phyloP scores from a whole-genome alignment of 495 filamentous ascomycete species.

The Glonium stellatum region DNA sequence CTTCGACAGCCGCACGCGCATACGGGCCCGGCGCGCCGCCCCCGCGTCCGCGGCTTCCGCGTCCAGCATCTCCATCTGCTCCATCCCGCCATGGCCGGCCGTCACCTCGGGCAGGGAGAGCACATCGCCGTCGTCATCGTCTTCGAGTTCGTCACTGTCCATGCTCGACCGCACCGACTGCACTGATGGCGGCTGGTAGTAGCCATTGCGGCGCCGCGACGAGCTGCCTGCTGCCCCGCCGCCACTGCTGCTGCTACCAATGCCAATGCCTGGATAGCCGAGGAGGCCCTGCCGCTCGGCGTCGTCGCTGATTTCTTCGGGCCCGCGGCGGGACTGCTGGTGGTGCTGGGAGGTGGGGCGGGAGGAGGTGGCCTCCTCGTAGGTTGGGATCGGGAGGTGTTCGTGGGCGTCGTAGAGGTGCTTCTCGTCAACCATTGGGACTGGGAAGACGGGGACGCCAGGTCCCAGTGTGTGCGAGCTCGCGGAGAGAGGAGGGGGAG shows the following conservation, averaged over 20 bases:
- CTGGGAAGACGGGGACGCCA: background rate
- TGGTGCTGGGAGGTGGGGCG: conserved; percentile 54
- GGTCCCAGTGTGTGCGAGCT: background rate
- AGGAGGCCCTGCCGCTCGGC: conserved; percentile 58
- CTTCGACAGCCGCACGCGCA: conserved; percentile 45
- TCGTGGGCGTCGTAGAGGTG: conserved; percentile 46
- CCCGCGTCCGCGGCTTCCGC: conserved; percentile 43
- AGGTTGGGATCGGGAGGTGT: conserved; percentile 78
- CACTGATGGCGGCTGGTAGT: conserved; percentile 72
- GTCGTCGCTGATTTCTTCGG: conserved; percentile 48
- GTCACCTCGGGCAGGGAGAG: conserved; percentile 30
- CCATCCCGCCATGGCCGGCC: conserved; percentile 53
- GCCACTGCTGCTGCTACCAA: conserved; percentile 5
- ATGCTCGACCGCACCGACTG: conserved; percentile 60
- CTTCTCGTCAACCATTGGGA: conserved; percentile 27
- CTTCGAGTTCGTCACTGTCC: conserved; percentile 39
- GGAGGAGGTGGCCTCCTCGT: conserved; percentile 78
- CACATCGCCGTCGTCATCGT: too few relatives aligned
- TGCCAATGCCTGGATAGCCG: too few relatives aligned
- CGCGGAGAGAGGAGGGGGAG: background rate
- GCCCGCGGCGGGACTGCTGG: conserved; percentile 52
- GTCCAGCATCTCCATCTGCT: conserved; percentile 86
- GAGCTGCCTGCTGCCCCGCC: too few relatives aligned
- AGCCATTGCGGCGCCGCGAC: conserved; percentile 42
- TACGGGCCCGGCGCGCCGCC: conserved; percentile 29